A percentile compares a stretch with the other conserved stretches of the same genome.
These are phyloP conservation scores for Fraxinus velutina DNA, from an alignment of 305 asterid species.

Conservation along the genomic window DNA sequence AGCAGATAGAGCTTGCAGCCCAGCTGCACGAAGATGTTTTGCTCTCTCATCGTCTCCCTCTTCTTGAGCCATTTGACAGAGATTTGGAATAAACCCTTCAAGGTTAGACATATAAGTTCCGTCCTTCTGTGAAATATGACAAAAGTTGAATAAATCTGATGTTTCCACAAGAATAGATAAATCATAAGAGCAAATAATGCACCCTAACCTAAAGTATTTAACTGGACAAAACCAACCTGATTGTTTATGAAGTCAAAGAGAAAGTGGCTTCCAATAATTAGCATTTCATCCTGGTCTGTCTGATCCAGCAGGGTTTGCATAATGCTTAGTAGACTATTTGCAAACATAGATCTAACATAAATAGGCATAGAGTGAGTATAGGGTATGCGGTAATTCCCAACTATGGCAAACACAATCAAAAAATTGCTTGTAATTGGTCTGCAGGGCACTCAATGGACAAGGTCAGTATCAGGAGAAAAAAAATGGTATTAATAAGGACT, in stretches of 20 bases:
- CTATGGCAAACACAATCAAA: not conserved
- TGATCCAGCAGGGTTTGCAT: conserved; percentile 82
- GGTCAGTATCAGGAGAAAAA: not conserved
- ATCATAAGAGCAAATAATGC: conserved; percentile 8
- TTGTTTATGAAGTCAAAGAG: conserved; percentile 91
- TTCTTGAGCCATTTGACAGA: conserved; percentile 90
- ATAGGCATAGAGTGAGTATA: conserved; percentile 4
- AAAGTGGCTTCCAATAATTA: conserved; percentile 78
- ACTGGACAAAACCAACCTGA: conserved; percentile 56
- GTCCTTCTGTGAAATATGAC: conserved; percentile 64
- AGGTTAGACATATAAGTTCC: conserved; percentile 92
- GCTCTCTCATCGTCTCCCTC: conserved; percentile 74
- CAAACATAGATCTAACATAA: conserved; percentile 81
- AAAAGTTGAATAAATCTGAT: conserved; percentile 23
- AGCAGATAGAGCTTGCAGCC: conserved; percentile 85
- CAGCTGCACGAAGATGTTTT: conserved; percentile 59
- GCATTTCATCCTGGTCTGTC: conserved; percentile 72
- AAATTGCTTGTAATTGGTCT: not conserved
- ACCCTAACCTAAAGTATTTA: not conserved
- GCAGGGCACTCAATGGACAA: not conserved
- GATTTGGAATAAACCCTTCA: conserved; percentile 88
- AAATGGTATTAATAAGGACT: not conserved
- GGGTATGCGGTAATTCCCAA: not conserved
- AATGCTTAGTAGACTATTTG: conserved; percentile 75
- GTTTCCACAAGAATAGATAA: conserved; percentile 8